A percentile compares a stretch with the other conserved stretches of the same genome.
phyloP scores from a whole-genome alignment of 2,329 filamentous ascomycete species.

The Colletotrichum salicis region DNA sequence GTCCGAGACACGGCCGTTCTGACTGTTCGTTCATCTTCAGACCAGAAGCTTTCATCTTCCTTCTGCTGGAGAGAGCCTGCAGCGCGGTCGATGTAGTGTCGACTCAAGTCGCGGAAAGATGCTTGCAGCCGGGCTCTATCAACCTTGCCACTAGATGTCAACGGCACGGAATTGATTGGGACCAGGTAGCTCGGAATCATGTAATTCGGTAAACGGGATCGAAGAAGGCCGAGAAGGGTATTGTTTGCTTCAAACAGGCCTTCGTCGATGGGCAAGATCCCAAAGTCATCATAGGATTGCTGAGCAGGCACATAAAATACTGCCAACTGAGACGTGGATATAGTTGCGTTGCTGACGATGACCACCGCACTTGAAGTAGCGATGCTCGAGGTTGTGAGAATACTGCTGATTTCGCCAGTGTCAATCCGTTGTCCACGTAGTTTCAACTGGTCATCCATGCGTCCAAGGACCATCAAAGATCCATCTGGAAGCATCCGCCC shows the following conservation, averaged over 20 bases:
- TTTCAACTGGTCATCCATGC: conserved; percentile 84
- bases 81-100: conserved; percentile 54
- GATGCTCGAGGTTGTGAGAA: conserved; percentile 61
- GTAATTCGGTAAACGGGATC: conserved; percentile 72
- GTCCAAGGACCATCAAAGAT: conserved; percentile 76
- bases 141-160: conserved; percentile 80
- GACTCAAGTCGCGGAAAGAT: conserved; percentile 58
- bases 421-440: conserved; percentile 84
- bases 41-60: conserved; percentile 54
- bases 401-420: conserved; percentile 77
- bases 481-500: conserved; percentile 83
- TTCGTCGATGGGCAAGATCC: conserved; percentile 50
- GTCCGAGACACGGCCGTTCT: conserved; percentile 63
- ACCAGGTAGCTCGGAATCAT: conserved; percentile 83
- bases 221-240: conserved; percentile 65
- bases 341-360: conserved; percentile 57
- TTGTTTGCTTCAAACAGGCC: conserved; percentile 48
- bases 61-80: conserved; percentile 44
- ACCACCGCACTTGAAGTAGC: conserved; percentile 74
- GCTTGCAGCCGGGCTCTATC: conserved; percentile 66
- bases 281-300: neutral
- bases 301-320: conserved; percentile 72
- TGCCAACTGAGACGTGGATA: conserved; percentile 65
- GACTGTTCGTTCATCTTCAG: conserved; percentile 65
- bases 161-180: conserved; percentile 74